Conservation (phyloP, 23 red algal genomes). For the Rhodosorus marinus region DNA sequence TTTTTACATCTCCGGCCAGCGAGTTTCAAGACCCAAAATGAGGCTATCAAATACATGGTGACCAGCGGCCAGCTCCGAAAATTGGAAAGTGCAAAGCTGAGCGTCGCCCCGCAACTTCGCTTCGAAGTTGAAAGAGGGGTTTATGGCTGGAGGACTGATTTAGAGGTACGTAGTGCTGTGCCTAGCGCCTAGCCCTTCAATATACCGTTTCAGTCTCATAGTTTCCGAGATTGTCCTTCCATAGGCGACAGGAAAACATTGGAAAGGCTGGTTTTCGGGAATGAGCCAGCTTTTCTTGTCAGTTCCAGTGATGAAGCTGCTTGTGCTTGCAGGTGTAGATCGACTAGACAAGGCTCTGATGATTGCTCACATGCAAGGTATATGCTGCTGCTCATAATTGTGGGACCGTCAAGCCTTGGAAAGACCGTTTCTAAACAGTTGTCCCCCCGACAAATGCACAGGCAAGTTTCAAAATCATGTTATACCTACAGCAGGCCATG, state of each 20-base stretch:
- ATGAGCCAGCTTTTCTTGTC: conserved; percentile 44
- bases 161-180: too few species aligned
- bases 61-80: conserved; percentile 40
- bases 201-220: too few species aligned
- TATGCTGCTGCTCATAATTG: neutral
- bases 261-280: conserved; percentile 86
- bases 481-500: conserved; percentile 55
- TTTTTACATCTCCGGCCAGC: neutral
- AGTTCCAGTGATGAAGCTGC: conserved; percentile 50
- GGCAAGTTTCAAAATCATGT: conserved; percentile 39
- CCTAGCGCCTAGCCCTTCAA: too few species aligned
- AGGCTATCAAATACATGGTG: conserved; percentile 43
- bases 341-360: conserved; percentile 70
- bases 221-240: too few species aligned
- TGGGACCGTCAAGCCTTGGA: neutral
- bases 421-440: neutral
- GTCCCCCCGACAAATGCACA: too few species aligned
- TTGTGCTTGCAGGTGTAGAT: conserved; percentile 73
- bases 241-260: conserved; percentile 39
- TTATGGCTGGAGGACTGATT: conserved; percentile 25
- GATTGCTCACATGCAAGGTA: conserved; percentile 98
- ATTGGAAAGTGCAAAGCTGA: conserved; percentile 36
- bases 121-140: neutral
- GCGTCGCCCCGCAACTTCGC: conserved; percentile 74
- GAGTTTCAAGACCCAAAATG: conserved; percentile 18